Evolutionary conservation across 2,329 filamentous ascomycete species (phyloP).

Genomic region (Dactylellina parvicollis): DNA sequence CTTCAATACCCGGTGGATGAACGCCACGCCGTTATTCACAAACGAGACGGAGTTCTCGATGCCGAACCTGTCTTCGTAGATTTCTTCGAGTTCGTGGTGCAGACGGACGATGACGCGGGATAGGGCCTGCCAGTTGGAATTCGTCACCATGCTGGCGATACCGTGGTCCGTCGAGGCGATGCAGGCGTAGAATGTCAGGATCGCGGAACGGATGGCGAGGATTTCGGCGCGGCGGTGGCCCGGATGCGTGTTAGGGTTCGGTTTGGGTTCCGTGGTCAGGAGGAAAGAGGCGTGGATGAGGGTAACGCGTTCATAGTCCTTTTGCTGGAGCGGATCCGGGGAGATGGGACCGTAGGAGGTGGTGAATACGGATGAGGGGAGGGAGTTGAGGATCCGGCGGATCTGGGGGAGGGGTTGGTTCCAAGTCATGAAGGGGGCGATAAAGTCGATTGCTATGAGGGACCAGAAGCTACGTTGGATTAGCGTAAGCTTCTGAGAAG

Average conservation of each 20-base stretch:
- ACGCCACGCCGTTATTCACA: slow-evolving; percentile 38
- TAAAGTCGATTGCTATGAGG: slow-evolving; percentile 35
- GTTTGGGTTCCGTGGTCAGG: slow-evolving; percentile 45
- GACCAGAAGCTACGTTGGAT: slow-evolving; percentile 35
- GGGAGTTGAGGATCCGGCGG: slow-evolving; percentile 34
- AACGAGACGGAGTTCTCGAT: slow-evolving; percentile 23
- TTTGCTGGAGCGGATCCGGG: slow-evolving; percentile 27
- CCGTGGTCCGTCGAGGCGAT: slow-evolving; percentile 42
- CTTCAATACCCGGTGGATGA: slow-evolving; percentile 47
- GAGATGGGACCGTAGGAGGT: slow-evolving; percentile 43
- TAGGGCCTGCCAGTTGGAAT: slow-evolving; percentile 46
- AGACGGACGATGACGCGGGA: slow-evolving; percentile 32
- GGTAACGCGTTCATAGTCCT: slow-evolving; percentile 39
- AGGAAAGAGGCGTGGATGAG: slow-evolving; percentile 51
- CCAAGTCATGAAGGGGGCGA: slow-evolving; percentile 43
- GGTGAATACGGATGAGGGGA: slow-evolving; percentile 38
- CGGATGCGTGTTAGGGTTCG: background rate
- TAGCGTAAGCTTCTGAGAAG: slow-evolving; percentile 15
- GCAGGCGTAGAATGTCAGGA: slow-evolving; percentile 47
- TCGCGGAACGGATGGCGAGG: slow-evolving; percentile 18
- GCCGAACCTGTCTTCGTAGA: slow-evolving; percentile 35
- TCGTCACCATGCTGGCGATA: slow-evolving; percentile 34
- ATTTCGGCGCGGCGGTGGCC: slow-evolving; percentile 42
- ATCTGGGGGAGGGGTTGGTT: slow-evolving; percentile 47
- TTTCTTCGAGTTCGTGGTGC: slow-evolving; percentile 38